Evolutionary conservation across 1,284 basidiomycete genomes (phyloP).

Genomic region (Malassezia sympodialis): DNA sequence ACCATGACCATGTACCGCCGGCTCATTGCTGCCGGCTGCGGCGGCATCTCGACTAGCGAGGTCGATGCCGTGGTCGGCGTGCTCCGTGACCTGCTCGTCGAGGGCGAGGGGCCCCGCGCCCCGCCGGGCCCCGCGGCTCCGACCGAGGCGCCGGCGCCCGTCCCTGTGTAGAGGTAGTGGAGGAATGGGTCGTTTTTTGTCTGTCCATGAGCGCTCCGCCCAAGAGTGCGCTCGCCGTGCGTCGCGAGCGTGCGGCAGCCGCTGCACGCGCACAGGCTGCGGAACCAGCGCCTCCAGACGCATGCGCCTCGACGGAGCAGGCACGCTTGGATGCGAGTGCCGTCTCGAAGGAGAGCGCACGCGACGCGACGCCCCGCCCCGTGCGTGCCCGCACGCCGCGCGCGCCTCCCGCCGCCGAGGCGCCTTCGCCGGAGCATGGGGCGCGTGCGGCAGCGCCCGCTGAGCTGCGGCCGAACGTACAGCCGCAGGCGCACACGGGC

Average conservation of each 20-base stretch:
- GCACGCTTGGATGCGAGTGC: no score
- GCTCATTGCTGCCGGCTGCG: slow-evolving; percentile 43
- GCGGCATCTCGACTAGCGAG: slow-evolving; percentile 40
- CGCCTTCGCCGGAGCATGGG: no score
- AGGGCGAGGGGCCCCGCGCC: not conserved
- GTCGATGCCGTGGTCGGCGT: slow-evolving; percentile 44
- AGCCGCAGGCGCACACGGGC: not conserved
- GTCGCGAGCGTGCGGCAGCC: slow-evolving; percentile 10
- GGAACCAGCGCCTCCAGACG: no score
- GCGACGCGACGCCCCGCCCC: no score
- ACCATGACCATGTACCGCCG: slow-evolving; percentile 44
- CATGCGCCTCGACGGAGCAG: no score
- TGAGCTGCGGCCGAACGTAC: not conserved
- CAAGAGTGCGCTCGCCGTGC: slow-evolving; percentile 16
- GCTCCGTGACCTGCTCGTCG: slow-evolving; percentile 40
- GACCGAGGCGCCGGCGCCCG: not conserved
- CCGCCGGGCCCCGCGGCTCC: not conserved
- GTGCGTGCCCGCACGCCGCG: no score
- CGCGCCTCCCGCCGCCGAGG: no score
- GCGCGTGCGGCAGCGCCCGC: no score
- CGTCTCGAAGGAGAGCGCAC: no score
- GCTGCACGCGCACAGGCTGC: not conserved
- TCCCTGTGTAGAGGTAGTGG: not conserved
- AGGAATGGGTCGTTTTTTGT: not conserved
- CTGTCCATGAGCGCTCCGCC: not conserved